Percentiles rank a stretch among this genome's conserved stretches.
Conservation (phyloP, 2,329 filamentous ascomycete genomes). For the Paradendryphiella salina region DNA sequence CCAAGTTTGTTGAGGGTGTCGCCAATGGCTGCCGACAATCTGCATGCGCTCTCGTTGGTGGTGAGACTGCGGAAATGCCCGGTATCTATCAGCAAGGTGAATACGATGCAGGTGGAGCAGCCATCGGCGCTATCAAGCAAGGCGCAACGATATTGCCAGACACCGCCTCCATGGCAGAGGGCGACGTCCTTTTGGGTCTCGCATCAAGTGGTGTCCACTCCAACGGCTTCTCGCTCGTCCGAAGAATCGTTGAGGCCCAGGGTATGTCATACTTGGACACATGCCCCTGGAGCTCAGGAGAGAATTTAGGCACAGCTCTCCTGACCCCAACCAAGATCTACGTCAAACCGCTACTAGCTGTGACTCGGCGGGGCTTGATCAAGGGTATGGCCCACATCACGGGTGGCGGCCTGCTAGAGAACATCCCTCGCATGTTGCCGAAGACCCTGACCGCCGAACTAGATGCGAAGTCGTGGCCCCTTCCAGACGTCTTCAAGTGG, state of each 20-base stretch:
- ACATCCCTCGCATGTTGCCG: slow-evolving; percentile 92
- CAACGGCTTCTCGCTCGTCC: slow-evolving; percentile 96
- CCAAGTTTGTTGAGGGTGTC: slow-evolving; percentile 88
- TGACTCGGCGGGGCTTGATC: slow-evolving; percentile 64
- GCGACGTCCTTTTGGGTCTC: slow-evolving; percentile 84
- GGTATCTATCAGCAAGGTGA: slow-evolving; percentile 87
- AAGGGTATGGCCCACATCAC: slow-evolving; percentile 98
- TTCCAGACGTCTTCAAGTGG: slow-evolving; percentile 84
- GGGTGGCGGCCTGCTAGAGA: slow-evolving; percentile 88
- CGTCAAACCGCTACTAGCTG: slow-evolving; percentile 76
- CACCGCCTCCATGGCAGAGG: slow-evolving; percentile 72
- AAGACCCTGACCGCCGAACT: slow-evolving; percentile 76
- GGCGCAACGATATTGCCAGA: slow-evolving; percentile 72
- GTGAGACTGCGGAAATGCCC: slow-evolving; percentile 98
- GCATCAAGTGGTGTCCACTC: slow-evolving; percentile 88
- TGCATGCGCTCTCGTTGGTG: slow-evolving; percentile 89
- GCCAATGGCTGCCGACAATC: slow-evolving; percentile 83
- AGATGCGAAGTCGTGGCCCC: slow-evolving; percentile 73
- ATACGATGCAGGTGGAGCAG: slow-evolving; percentile 91
- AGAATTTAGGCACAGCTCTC: slow-evolving; percentile 72
- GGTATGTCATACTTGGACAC: slow-evolving; percentile 70
- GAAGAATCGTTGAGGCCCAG: slow-evolving; percentile 77
- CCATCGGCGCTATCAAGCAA: slow-evolving; percentile 77
- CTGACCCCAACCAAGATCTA: slow-evolving; percentile 93
- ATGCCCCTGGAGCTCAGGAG: slow-evolving; percentile 73